Evolutionary conservation across 169 alveolate species (phyloP).

Genomic region (Cryptosporidium canis): DNA sequence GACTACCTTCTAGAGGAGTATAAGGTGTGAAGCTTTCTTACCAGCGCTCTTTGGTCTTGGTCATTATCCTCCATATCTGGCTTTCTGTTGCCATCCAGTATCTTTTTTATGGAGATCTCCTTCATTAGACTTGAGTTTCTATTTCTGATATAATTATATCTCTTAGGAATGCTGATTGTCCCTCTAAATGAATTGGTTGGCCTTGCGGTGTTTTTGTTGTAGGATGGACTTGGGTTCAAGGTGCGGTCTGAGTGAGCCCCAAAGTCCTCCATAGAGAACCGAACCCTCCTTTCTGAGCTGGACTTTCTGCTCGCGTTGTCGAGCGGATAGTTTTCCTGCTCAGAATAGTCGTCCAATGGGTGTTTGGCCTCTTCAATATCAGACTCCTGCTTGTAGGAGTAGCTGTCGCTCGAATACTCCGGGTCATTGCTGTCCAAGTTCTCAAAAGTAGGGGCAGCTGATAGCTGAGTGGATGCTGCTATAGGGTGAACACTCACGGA

Average conservation of each 20-base stretch:
- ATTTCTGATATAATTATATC: slow-evolving; percentile 62
- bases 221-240: neutral
- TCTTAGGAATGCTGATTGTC: slow-evolving; percentile 42
- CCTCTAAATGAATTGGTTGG: neutral
- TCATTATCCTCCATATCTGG: slow-evolving; percentile 17
- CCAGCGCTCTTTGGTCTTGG: slow-evolving; percentile 43
- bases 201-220: neutral
- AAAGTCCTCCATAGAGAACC: slow-evolving; percentile 38
- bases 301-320: neutral
- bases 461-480: neutral
- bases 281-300: slow-evolving; percentile 26
- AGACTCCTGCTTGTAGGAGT: neutral
- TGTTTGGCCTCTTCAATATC: slow-evolving; percentile 8
- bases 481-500: neutral
- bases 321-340: neutral
- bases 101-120: slow-evolving; percentile 53
- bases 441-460: neutral
- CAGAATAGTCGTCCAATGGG: neutral
- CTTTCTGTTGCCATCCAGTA: slow-evolving; percentile 27
- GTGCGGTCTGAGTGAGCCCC: neutral
- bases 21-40: slow-evolving; percentile 26
- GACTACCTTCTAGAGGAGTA: slow-evolving; percentile 7
- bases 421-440: neutral
- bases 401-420: neutral
- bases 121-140: slow-evolving; percentile 41